phyloP scores from a whole-genome alignment of 352 stramenopile genomes.

The Pythium pyrilobum region DNA sequence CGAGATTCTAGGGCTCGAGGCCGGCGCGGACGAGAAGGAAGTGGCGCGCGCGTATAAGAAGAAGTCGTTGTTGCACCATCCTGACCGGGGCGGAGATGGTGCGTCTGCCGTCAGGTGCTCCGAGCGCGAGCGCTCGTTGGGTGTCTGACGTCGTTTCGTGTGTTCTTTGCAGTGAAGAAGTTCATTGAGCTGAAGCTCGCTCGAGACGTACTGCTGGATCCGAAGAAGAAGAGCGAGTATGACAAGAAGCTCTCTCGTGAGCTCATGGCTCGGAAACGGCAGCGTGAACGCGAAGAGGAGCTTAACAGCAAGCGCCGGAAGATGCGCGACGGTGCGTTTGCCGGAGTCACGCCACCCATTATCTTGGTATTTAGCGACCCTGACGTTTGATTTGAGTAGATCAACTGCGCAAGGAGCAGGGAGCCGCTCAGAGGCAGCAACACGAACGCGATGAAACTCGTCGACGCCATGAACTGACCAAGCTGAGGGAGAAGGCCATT shows the following conservation, averaged over 20 bases:
- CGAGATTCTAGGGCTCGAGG: conserved; percentile 68
- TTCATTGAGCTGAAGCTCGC: conserved; percentile 79
- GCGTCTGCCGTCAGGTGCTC: conserved; percentile 2
- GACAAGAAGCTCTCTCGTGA: conserved; percentile 71
- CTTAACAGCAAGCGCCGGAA: conserved; percentile 49
- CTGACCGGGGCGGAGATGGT: conserved; percentile 78
- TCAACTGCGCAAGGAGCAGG: conserved; percentile 54
- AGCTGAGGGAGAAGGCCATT: conserved; percentile 45
- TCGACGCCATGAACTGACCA: conserved; percentile 42
- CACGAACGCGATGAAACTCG: conserved; percentile 9
- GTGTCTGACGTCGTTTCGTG: not conserved
- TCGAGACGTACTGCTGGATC: conserved; percentile 68
- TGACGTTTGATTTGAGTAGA: conserved; percentile 27
- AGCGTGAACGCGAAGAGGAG: conserved; percentile 56
- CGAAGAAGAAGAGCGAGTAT: conserved; percentile 77
- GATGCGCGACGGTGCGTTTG: conserved; percentile 41
- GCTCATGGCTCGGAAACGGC: conserved; percentile 55
- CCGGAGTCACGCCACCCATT: too few relatives aligned
- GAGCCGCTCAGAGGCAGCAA: conserved; percentile 34
- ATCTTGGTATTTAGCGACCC: too few relatives aligned
- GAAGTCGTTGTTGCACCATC: conserved; percentile 72
- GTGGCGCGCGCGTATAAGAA: conserved; percentile 83
- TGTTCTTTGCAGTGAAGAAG: conserved; percentile 50
- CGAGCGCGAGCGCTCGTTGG: not conserved
- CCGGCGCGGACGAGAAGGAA: conserved; percentile 53